Conservation (phyloP, 2,329 filamentous ascomycete genomes). For the Scedosporium apiospermum region DNA sequence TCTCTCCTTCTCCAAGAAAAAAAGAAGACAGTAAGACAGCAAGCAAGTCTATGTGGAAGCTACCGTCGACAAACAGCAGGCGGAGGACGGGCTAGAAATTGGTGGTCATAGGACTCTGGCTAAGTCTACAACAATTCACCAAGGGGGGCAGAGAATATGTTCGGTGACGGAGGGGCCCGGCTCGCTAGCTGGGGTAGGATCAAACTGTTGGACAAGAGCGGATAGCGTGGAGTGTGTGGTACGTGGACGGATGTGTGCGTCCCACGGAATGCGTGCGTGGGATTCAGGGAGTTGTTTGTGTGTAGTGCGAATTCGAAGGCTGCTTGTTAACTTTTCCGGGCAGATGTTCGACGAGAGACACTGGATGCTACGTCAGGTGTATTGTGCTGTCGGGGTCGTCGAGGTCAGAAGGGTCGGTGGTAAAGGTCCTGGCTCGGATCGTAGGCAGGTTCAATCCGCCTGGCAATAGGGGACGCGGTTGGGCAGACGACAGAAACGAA, state of each 20-base stretch:
- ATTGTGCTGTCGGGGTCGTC: too few species aligned
- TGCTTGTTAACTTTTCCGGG: neutral
- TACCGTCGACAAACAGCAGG: neutral
- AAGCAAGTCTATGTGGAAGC: neutral
- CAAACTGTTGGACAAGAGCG: neutral
- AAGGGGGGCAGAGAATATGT: neutral
- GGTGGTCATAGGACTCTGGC: neutral
- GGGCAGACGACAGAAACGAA: too few species aligned
- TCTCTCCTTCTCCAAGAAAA: neutral
- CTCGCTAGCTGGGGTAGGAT: neutral
- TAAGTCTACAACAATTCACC: neutral
- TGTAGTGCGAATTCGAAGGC: neutral
- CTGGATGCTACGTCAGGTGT: neutral
- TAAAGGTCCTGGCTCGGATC: too few species aligned
- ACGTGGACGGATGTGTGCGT: neutral
- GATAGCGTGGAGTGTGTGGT: neutral
- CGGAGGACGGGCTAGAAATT: neutral
- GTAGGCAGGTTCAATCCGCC: too few species aligned
- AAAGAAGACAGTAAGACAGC: neutral
- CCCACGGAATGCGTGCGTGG: neutral
- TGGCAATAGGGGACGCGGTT: too few species aligned
- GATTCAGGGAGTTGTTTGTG: neutral
- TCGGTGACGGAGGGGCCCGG: neutral
- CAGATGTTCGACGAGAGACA: neutral
- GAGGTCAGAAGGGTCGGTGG: too few species aligned